These are phyloP conservation scores for Ceratocystis eucalypticola DNA, from an alignment of 2,329 filamentous ascomycete species.

Conservation along the genomic window DNA sequence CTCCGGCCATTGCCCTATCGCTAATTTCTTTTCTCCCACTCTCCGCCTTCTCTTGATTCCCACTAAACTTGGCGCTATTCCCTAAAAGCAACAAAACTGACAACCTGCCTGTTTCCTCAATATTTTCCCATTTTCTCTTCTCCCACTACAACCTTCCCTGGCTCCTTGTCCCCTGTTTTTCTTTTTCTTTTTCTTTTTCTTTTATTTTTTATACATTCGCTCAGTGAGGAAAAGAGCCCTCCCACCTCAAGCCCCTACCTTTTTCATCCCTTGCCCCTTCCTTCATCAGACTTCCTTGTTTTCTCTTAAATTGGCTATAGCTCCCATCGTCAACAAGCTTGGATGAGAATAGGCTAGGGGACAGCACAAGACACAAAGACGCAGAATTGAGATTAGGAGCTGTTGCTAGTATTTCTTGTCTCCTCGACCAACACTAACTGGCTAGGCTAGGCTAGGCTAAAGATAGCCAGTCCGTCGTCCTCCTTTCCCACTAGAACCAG, in stretches of 20 bases:
- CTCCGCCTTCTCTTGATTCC: neutral
- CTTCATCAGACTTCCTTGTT: neutral
- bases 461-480: neutral
- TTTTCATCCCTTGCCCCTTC: neutral
- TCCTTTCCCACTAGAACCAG: neutral
- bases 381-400: neutral
- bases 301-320: constrained; percentile 6
- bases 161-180: neutral
- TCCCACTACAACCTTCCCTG: neutral
- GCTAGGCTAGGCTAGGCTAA: neutral
- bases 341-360: neutral
- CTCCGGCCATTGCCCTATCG: neutral
- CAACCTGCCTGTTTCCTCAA: constrained; percentile 6
- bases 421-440: neutral
- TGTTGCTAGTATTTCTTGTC: too few species aligned
- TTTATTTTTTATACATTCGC: neutral
- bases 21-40: neutral
- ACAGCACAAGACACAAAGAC: neutral
- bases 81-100: neutral
- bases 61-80: neutral
- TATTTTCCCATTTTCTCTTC: neutral
- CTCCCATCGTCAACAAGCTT: neutral
- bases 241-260: neutral
- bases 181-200: neutral
- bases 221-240: neutral